A percentile compares a stretch with the other conserved stretches of the same genome.
phyloP scores from a whole-genome alignment of 164 flowering plant species.

The Buxus sempervirens region DNA sequence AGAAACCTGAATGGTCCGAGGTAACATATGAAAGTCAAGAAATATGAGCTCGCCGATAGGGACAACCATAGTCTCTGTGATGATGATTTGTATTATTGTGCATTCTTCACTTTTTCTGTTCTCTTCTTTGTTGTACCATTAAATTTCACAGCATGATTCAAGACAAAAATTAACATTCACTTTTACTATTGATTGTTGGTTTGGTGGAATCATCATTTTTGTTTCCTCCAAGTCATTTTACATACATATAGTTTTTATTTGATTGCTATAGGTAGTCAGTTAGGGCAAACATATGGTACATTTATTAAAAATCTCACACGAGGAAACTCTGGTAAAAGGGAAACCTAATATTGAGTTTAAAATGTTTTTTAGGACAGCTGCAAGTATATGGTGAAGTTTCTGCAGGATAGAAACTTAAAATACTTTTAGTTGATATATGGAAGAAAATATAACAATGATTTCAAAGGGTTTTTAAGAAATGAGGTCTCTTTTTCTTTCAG shows the following conservation, averaged over 20 bases:
- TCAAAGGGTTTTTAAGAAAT: background rate
- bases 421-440: no score
- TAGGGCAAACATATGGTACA: background rate
- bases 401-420: no score
- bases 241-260: no score
- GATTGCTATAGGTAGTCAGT: background rate
- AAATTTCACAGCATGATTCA: background rate
- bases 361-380: no score
- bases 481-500: background rate
- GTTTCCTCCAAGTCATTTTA: no score
- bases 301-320: background rate
- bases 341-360: background rate
- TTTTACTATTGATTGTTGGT: background rate
- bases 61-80: background rate
- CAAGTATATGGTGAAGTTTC: no score
- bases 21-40: constrained; percentile 27
- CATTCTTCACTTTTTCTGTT: background rate
- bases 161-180: no score
- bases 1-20: constrained; percentile 92
- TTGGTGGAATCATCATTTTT: no score
- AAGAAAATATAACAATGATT: no score
- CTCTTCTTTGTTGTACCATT: background rate
- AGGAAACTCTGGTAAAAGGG: background rate
- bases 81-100: background rate
- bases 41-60: background rate